These are phyloP conservation scores for Saccharum hybrid DNA, from an alignment of 202 grass and related monocot species.

Conservation along the genomic window DNA sequence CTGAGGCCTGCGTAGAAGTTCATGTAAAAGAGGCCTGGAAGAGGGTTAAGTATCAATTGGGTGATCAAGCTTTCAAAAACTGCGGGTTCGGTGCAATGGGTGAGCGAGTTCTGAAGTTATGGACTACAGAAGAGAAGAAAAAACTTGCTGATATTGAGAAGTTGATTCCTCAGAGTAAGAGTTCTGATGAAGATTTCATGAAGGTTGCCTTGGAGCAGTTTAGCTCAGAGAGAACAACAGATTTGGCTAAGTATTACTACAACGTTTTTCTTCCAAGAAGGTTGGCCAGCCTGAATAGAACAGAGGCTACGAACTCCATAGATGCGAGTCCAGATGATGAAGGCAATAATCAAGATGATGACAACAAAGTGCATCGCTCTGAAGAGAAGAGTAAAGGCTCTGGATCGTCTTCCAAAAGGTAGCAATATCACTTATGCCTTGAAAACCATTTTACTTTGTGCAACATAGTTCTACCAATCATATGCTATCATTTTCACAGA, in stretches of 20 bases:
- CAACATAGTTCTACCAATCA: constrained; percentile 2
- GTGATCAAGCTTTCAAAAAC: constrained; percentile 44
- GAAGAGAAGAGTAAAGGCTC: constrained; percentile 22
- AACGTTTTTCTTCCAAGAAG: constrained; percentile 63
- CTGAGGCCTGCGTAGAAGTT: constrained; percentile 43
- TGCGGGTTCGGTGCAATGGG: constrained; percentile 56
- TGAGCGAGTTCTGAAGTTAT: constrained; percentile 44
- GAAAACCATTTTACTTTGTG: constrained; percentile 11
- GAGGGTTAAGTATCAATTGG: constrained; percentile 38
- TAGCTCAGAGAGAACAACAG: constrained; percentile 24
- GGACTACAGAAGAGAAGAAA: constrained; percentile 48
- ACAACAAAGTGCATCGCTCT: constrained; percentile 18
- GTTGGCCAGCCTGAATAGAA: constrained; percentile 47
- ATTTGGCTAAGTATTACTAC: constrained; percentile 45
- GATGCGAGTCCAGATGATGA: constrained; percentile 34
- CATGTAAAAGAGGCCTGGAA: constrained; percentile 41
- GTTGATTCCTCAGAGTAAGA: constrained; percentile 45
- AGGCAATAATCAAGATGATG: constrained; percentile 15
- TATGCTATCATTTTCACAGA: constrained; percentile 29
- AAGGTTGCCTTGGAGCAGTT: constrained; percentile 44
- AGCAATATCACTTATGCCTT: constrained; percentile 20
- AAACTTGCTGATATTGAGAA: constrained; percentile 44
- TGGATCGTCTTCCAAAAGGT: constrained; percentile 40
- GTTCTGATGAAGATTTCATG: constrained; percentile 36
- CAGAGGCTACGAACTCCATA: constrained; percentile 22